Base-by-base conservation (phyloP, 202 grass and related monocot genomes). In the Zoysia matrella region DNA sequence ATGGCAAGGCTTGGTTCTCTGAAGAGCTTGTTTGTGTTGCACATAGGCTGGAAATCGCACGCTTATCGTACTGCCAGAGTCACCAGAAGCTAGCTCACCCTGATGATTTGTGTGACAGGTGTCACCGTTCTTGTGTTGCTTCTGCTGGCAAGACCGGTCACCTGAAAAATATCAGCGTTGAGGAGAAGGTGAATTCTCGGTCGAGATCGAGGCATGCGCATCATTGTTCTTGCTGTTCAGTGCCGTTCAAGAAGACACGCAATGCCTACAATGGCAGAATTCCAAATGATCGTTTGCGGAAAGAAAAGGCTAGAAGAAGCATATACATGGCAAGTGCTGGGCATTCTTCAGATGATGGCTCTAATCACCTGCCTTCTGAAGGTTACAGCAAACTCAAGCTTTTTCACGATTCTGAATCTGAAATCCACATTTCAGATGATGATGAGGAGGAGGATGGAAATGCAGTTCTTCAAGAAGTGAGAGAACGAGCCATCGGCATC, bases 11-110 rank as follows among this genome's bases (percentile, higher is more conserved):
- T 3, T 93, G 90, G 85, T 98, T 95, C 83, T 86, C 84, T 58
- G 88, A 87, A 57, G 91, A 94, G 83, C 78, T 93, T 41, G 42
- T 96, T 57, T 99, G 96, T 76, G 74, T 85, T 22, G 67, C 67
- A 41, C 96, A 99, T 66, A 96, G 87, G 79, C 15, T 84, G 71
- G 93, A 96, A 77, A 91, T 96, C 30, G 90, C 91, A 16, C 64
- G 81, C 30, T 78, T 99, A 77, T 80, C 76, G 0, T 92, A 89
- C 53, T 99, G 93, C 64, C 83, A 78, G 49, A 90, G 69, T 83
- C 96, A 99, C 75, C 85, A 49, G 3, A 90, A 86, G 75, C 96
- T 99, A 22, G 71, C 83, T 1, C 62, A 80, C 45, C 55, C 83
- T 60, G 91, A 87, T 73, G 83, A 86, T 71, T 70, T 99, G 30